phyloP scores from a whole-genome alignment of 1,284 basidiomycete genomes.

The Neolentinus lepideus region DNA sequence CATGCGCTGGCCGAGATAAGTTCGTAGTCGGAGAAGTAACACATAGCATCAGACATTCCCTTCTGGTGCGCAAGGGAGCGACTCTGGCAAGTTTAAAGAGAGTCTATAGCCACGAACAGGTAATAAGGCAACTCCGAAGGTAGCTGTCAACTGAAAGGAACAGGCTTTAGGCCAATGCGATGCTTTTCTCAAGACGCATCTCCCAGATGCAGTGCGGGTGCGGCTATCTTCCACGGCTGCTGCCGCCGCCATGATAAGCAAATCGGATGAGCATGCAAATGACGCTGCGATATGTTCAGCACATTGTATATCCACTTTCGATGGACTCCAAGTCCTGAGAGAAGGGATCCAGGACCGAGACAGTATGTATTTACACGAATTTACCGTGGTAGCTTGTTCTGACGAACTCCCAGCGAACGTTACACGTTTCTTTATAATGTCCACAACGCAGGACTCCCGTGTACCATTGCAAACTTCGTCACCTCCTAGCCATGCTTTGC shows the following conservation, averaged over 20 bases:
- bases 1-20: conserved; percentile 28
- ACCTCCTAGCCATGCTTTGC: conserved; percentile 24
- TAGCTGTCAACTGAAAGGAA: not conserved
- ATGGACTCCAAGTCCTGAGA: conserved; percentile 46
- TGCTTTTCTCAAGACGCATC: conserved; percentile 40
- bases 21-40: conserved; percentile 54
- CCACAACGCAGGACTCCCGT: conserved; percentile 24
- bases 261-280: conserved; percentile 27
- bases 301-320: conserved; percentile 49
- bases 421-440: conserved; percentile 57
- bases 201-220: conserved; percentile 45
- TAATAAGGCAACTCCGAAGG: conserved; percentile 18
- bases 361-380: conserved; percentile 29
- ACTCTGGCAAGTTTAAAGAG: conserved; percentile 40
- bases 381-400: not conserved
- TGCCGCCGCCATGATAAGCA: conserved; percentile 47
- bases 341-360: conserved; percentile 57
- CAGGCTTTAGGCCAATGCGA: conserved; percentile 77
- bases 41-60: conserved; percentile 59
- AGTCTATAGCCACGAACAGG: conserved; percentile 74
- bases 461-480: conserved; percentile 3
- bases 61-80: conserved; percentile 52
- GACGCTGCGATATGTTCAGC: conserved; percentile 70
- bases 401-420: conserved; percentile 39
- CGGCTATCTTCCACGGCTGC: conserved; percentile 62